Base-by-base conservation (phyloP, 495 filamentous ascomycete genomes). In the Penicillium fimorum region DNA sequence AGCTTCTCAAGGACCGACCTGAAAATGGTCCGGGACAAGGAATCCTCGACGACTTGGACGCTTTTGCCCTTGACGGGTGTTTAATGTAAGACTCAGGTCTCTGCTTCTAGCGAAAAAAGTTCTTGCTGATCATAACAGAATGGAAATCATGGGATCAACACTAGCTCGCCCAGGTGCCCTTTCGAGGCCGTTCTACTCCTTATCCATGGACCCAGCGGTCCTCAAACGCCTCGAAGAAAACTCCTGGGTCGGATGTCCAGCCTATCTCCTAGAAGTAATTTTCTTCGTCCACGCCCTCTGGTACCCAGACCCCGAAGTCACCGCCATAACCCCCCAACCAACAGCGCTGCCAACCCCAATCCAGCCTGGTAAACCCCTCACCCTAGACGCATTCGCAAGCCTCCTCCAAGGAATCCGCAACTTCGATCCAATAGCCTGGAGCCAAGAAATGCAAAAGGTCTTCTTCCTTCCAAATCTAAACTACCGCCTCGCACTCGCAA, bases 71-170 rank as follows among this genome's bases (percentile, higher is more conserved):
- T 4, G 76, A 79, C 43, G 70, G 72, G 1, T 76, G 72, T 44
- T 63, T 79, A 42, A 70, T 79, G 72, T 75, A 61, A 63, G 71
- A 53, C 24, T 9, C 15, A n/a, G 30, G 18, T 15, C 7, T 43
- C 17, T 17, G 7, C 30, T 11, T 17, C 13, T 27, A 12, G 15
- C 30, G 48, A 50, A 37, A 22, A 22, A 18, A 35, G 13, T 10
- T n/a, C 47, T 54, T 44, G 59, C 53, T 53, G 54, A 46, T 22
- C 10, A 29, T 30, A 22, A 22, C 41, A 76, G 73, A 38, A 74
- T 77, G 58, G 73, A 79, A 56, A 76, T 79, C 25, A 79, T 79
- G 76, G 76, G 76, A 22, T 75, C 76, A 17, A 79, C 76, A 2
- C 75, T 79, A 18, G 75, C 74, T 5, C 66, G 75, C 15, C 75